Evolutionary conservation across 192 early-diverging fungal species (phyloP).

Genomic region (Jimgerdemannia flammicorona): DNA sequence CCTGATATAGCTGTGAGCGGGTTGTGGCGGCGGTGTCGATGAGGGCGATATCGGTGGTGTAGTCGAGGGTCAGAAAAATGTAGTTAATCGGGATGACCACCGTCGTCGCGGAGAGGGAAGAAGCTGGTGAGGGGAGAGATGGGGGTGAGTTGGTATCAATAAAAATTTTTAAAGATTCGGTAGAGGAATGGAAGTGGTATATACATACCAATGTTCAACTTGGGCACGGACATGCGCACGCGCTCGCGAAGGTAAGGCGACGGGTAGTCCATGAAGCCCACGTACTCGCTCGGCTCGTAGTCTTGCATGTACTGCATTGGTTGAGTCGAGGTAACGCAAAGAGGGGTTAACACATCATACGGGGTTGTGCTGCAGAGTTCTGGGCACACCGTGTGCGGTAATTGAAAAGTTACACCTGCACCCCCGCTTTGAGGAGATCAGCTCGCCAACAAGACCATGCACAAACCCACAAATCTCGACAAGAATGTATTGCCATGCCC

Average conservation of each 20-base stretch:
- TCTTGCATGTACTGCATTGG: not conserved
- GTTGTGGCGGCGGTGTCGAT: not conserved
- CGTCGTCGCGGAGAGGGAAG: conserved; percentile 7
- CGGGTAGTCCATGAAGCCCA: not conserved
- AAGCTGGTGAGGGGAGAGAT: not conserved
- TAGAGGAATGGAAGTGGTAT: not conserved
- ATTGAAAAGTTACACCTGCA: too few species aligned
- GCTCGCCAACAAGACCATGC: too few species aligned
- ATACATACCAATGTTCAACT: conserved; percentile 10
- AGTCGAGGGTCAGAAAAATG: conserved; percentile 13
- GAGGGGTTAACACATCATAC: not conserved
- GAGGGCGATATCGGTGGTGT: conserved; percentile 12
- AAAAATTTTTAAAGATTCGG: not conserved
- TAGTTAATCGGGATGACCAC: conserved; percentile 15
- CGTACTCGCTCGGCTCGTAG: not conserved
- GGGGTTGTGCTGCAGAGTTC: too few species aligned
- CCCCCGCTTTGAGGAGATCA: too few species aligned
- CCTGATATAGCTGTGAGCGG: not conserved
- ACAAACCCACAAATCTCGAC: too few species aligned
- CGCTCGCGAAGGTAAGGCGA: not conserved
- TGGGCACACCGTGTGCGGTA: too few species aligned
- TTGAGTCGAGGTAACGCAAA: not conserved
- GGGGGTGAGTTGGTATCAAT: not conserved
- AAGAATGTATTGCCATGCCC: too few species aligned
- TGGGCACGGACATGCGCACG: not conserved